These are phyloP conservation scores for Hygrophoropsis aurantiaca DNA, from an alignment of 768 basidiomycete species.

Conservation along the genomic window DNA sequence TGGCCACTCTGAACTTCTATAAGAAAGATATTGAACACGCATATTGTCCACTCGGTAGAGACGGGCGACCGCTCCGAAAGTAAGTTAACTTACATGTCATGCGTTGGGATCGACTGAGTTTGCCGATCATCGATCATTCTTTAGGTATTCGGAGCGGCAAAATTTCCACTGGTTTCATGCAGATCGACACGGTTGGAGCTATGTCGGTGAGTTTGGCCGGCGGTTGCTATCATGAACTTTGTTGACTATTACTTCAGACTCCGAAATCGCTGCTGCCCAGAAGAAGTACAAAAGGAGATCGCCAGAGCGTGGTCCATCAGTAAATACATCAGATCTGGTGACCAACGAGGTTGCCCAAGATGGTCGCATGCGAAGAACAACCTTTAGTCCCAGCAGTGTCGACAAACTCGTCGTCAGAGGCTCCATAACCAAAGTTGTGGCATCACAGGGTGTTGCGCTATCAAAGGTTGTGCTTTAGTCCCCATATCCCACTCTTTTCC, in stretches of 20 bases:
- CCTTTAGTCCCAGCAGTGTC: constrained; percentile 34
- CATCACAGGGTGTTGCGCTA: constrained; percentile 11
- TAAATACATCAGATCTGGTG: constrained; percentile 39
- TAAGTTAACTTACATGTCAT: constrained; percentile 29
- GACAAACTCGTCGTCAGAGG: constrained; percentile 55
- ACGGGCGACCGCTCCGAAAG: constrained; percentile 65
- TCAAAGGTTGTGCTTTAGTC: constrained; percentile 12
- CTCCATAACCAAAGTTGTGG: constrained; percentile 53
- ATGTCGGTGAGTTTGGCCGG: constrained; percentile 53
- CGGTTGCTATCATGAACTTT: too few species aligned
- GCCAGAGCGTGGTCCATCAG: constrained; percentile 27
- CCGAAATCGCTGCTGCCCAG: constrained; percentile 18
- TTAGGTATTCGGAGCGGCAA: constrained; percentile 59
- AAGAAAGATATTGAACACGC: constrained; percentile 42
- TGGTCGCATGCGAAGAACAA: constrained; percentile 40
- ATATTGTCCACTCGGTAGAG: constrained; percentile 55
- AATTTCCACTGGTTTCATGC: constrained; percentile 64
- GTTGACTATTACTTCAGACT: constrained; percentile 17
- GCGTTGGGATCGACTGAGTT: too few species aligned
- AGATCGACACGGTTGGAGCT: constrained; percentile 54
- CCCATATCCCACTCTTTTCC: background rate
- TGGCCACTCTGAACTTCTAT: constrained; percentile 47
- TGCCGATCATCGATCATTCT: constrained; percentile 2
- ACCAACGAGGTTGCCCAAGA: constrained; percentile 37
- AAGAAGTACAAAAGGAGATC: constrained; percentile 14